Evolutionary conservation across 2,329 filamentous ascomycete genomes (phyloP), one percentile per base, ranked within the genome.

Genomic region (Endocalyx cinctus): DNA sequence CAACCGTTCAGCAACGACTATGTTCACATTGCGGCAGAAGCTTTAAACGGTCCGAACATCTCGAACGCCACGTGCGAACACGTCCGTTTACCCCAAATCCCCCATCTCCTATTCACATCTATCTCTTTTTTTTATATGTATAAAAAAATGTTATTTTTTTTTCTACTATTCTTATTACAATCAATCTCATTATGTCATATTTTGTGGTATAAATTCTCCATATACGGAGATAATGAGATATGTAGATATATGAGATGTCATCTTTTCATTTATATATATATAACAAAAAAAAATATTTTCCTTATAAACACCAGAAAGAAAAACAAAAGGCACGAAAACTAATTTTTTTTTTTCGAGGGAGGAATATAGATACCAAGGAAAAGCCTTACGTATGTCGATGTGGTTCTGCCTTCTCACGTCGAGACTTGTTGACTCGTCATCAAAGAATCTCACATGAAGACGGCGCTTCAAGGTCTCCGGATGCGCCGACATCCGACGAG

Each of bases 361-460:
- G n/a, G n/a, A n/a, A n/a, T n/a, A 25, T 41, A 69, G 65, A 69
- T 44, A 69, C 65, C 34, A 69, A 69, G 31, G 65, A 69, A 48
- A 69, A 69, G 41, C 65, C 65, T 2, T 69, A 66, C 39, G 39
- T 65, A 14, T 69, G 65, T 35, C 55, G 50, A 25, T 69, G 65
- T 44, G 62, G 64, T 33, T 60, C 62, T 10, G 62, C 65, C 2
- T 69, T 68, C 42, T 60, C 65, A 8, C 57, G 65, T 14, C 58
- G 65, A 14, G 65, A 69, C 44, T 50, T 69, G 11, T 47, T 69
- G 42, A 67, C 63, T 29, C 59, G 65, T 15, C 65, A 68, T 41
- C 58, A 67, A 37, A 59, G 63, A 32, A 59, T 67, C 27, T 48
- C 55, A 6, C 63, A 66, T 42, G 51, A 54, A 35, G 41, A 50